These are phyloP conservation scores for Lycium ferocissimum DNA, from an alignment of 257 asterid species.

Conservation along the genomic window DNA sequence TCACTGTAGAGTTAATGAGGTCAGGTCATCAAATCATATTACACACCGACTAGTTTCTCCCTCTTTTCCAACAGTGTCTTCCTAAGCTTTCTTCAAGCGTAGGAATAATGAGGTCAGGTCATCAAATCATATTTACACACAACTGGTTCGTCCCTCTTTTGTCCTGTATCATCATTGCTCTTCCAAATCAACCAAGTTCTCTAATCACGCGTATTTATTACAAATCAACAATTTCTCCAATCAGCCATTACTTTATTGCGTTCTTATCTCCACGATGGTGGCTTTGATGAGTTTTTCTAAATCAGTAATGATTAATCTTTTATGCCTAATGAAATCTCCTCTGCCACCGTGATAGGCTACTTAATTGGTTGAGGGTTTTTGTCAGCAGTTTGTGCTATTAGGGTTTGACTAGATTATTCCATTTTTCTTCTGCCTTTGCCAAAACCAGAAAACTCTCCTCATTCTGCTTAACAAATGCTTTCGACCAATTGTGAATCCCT, in stretches of 20 bases:
- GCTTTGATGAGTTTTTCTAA: neutral
- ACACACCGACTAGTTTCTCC: neutral
- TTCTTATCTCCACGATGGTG: neutral
- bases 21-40: neutral
- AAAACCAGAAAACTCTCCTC: neutral
- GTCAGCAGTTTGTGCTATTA: neutral
- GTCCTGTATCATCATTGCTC: neutral
- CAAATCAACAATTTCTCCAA: neutral
- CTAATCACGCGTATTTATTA: neutral
- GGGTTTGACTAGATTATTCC: neutral
- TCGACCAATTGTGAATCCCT: neutral
- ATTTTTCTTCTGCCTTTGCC: neutral
- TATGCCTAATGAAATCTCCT: neutral
- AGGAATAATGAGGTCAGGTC: neutral
- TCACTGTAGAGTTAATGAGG: neutral
- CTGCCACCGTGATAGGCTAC: neutral
- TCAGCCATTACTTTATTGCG: neutral
- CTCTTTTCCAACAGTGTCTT: neutral
- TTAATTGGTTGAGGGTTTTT: neutral
- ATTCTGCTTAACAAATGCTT: neutral
- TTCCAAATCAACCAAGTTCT: neutral
- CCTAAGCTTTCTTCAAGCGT: neutral
- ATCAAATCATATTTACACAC: neutral
- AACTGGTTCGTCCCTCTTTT: slow-evolving; percentile 2
- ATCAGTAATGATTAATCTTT: slow-evolving; percentile 8